Percentiles rank a stretch among this genome's conserved stretches.
phyloP scores from a whole-genome alignment of 139 green algal genomes.

The Chlamydomonas sp. region DNA sequence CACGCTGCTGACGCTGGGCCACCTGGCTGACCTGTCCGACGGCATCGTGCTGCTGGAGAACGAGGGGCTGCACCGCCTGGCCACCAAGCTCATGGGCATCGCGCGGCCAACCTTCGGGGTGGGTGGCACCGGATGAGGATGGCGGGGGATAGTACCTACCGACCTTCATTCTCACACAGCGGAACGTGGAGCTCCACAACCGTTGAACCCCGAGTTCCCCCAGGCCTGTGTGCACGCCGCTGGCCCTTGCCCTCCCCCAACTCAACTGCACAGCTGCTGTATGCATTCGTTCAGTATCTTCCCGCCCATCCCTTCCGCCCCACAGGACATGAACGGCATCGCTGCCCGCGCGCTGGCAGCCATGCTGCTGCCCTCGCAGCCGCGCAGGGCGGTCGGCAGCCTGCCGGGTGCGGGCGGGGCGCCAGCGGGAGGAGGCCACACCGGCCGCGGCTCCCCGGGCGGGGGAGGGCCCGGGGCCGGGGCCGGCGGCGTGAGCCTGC shows the following conservation, averaged over 20 bases:
- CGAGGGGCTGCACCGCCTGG: constrained; percentile 65
- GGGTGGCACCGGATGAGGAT: background rate
- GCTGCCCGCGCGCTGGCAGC: constrained; percentile 65
- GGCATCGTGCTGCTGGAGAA: constrained; percentile 78
- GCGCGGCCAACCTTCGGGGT: constrained; percentile 68
- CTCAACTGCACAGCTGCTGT: too few species aligned
- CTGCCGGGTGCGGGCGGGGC: background rate
- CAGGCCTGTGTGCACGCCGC: too few species aligned
- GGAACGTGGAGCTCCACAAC: too few species aligned
- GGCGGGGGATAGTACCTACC: too few species aligned
- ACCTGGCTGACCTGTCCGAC: constrained; percentile 67
- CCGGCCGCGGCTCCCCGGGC: background rate
- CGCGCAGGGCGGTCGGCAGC: background rate
- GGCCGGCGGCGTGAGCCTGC: background rate
- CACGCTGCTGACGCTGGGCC: constrained; percentile 77
- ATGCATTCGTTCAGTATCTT: too few species aligned
- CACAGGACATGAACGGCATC: constrained; percentile 80
- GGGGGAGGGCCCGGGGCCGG: background rate
- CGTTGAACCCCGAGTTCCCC: too few species aligned
- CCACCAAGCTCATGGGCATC: constrained; percentile 59
- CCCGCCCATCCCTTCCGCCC: too few species aligned
- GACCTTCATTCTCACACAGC: too few species aligned
- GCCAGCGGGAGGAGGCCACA: background rate
- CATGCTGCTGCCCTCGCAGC: constrained; percentile 64
- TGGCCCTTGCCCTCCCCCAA: too few species aligned